These are phyloP conservation scores for Rosa rugosa DNA, from an alignment of 306 rosid species.

Conservation along the genomic window DNA sequence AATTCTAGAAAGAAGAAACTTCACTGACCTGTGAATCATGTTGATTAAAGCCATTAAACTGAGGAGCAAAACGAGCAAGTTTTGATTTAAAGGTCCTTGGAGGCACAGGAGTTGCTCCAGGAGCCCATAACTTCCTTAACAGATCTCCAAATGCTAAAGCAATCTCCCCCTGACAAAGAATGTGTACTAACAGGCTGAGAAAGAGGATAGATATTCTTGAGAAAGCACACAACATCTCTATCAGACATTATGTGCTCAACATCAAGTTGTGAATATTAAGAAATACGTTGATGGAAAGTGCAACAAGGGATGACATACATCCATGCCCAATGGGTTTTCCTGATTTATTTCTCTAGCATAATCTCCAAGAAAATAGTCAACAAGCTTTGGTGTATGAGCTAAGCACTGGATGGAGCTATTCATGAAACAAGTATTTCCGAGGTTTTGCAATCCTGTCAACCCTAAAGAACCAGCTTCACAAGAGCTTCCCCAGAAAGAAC, in stretches of 20 bases:
- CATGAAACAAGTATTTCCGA: slow-evolving; percentile 99
- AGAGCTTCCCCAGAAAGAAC: slow-evolving; percentile 57
- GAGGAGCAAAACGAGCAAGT: slow-evolving; percentile 96
- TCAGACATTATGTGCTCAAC: slow-evolving; percentile 10
- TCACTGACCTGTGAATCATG: slow-evolving; percentile 97
- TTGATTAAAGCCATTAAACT: slow-evolving; percentile 97
- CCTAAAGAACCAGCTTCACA: slow-evolving; percentile 93
- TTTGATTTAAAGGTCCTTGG: slow-evolving; percentile 88
- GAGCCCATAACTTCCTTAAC: slow-evolving; percentile 96
- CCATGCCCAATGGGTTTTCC: slow-evolving; percentile 92
- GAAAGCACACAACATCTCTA: slow-evolving; percentile 15
- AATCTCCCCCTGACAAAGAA: slow-evolving; percentile 84
- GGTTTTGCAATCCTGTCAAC: slow-evolving; percentile 88
- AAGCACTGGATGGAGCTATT: slow-evolving; percentile 96
- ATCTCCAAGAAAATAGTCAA: slow-evolving; percentile 97
- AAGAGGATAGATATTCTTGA: not conserved
- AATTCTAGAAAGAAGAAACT: slow-evolving; percentile 32
- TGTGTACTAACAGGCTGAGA: slow-evolving; percentile 9
- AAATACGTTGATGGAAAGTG: slow-evolving; percentile 11
- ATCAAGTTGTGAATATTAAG: slow-evolving; percentile 20
- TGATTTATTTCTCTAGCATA: slow-evolving; percentile 86
- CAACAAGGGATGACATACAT: slow-evolving; percentile 51
- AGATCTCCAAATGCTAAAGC: slow-evolving; percentile 96
- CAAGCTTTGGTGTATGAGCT: slow-evolving; percentile 94
- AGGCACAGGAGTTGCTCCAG: slow-evolving; percentile 85